Evolutionary conservation across 2,329 filamentous ascomycete genomes (phyloP), one percentile per base, ranked within the genome.

Genomic region (Phialophora chinensis): DNA sequence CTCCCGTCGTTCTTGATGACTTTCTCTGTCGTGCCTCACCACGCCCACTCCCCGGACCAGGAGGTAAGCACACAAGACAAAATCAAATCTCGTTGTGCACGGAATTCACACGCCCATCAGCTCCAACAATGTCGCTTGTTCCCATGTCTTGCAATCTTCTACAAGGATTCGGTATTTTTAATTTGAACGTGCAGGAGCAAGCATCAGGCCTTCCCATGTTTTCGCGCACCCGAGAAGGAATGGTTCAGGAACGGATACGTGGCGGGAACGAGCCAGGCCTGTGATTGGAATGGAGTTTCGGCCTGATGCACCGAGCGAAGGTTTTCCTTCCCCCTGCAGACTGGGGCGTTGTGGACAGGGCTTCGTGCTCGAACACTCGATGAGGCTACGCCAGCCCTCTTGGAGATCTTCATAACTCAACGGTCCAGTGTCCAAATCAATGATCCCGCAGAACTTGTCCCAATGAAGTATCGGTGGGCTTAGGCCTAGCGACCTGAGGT

Each of bases 381-480:
- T 35, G 29, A 55, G 53, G 53, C 53, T 55, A 35, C 29, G 29
- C 53, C 53, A 55, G 29, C 53, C 53, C 8, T 31, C 27, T 17
- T 20, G 14, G 17, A 55, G 29, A 33, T 25, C 25, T 31, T 33
- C n/a, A 31, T 8, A 44, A 20, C 53, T 55, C 53, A 29, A 55
- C 25, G 29, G 29, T 29, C n/a, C 53, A 17, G 23, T 11, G 25
- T 55, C 29, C 25, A 11, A 31, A n/a, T n/a, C 58, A 27, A 14
- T 17, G 17, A 31, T 47, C 17, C 52, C 44, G 44, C 58, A 38
- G 29, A 20, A 33, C 29, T 50, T 60, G 27, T 31, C 57, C 33
- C 2, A 1, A 31, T 38, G 38, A 2, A 38, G 42, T n/a, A 49
- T 59, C 33, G 20, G 10, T 23, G 31, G 38, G 33, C 29, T 35